Evolutionary conservation across 164 flowering plant species (phyloP).

Genomic region (Chimonanthus salicifolius): DNA sequence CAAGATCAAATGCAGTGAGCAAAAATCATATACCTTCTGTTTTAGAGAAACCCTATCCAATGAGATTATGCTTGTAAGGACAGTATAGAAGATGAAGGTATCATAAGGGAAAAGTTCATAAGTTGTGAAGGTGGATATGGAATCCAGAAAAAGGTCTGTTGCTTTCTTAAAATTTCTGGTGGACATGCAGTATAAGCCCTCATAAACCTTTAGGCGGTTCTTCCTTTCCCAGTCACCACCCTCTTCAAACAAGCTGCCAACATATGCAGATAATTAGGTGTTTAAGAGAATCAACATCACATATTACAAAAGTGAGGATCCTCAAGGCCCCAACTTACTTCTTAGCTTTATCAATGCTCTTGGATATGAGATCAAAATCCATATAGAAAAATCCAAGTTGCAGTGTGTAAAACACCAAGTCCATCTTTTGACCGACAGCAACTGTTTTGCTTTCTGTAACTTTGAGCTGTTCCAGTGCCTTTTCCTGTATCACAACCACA

Average conservation of each 20-base stretch:
- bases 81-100: slow-evolving; percentile 91
- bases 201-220: slow-evolving; percentile 93
- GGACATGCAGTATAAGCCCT: slow-evolving; percentile 92
- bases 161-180: slow-evolving; percentile 91
- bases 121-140: slow-evolving; percentile 96
- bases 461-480: slow-evolving; percentile 91
- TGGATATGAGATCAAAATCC: slow-evolving; percentile 97
- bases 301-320: background rate
- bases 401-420: slow-evolving; percentile 76
- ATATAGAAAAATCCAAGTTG: slow-evolving; percentile 86
- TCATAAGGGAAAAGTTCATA: slow-evolving; percentile 92
- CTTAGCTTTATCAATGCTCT: slow-evolving; percentile 96
- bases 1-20: background rate
- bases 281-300: background rate
- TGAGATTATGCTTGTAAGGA: slow-evolving; percentile 82
- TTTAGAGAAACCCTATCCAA: slow-evolving; percentile 92
- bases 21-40: slow-evolving; percentile 57
- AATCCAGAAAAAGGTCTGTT: slow-evolving; percentile 76
- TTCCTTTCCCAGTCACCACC: slow-evolving; percentile 99
- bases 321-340: slow-evolving; percentile 42
- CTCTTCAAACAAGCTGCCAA: slow-evolving; percentile 87
- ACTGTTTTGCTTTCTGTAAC: slow-evolving; percentile 92
- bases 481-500: slow-evolving; percentile 42
- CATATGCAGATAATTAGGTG: background rate
- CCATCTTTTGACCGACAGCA: slow-evolving; percentile 99